A percentile compares a stretch with the other conserved stretches of the same genome.
These are phyloP conservation scores for Hypsizygus ulmarius DNA, from an alignment of 1,284 basidiomycete genomes.

Conservation along the genomic window DNA sequence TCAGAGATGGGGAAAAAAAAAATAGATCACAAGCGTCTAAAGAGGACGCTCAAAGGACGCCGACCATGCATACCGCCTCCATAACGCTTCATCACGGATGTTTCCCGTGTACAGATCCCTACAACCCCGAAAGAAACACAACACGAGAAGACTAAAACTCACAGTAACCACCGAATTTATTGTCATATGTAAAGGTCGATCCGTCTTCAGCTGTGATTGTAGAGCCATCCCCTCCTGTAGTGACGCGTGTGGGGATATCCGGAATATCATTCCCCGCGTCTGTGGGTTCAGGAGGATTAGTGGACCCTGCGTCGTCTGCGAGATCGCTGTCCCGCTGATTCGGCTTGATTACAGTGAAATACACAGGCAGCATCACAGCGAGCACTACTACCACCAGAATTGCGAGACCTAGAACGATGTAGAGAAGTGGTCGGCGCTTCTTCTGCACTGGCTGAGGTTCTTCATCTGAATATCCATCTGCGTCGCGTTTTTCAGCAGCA, in stretches of 20 bases:
- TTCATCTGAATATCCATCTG: slow-evolving; percentile 12
- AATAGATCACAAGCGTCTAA: neutral
- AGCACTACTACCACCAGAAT: slow-evolving; percentile 44
- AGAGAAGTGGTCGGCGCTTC: slow-evolving; percentile 23
- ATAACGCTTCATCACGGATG: too few species aligned
- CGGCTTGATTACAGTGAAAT: slow-evolving; percentile 52
- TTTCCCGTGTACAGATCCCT: too few species aligned
- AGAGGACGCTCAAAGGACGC: too few species aligned
- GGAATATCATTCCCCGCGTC: slow-evolving; percentile 3
- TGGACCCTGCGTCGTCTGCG: slow-evolving; percentile 11
- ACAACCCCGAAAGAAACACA: neutral
- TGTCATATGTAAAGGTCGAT: slow-evolving; percentile 63
- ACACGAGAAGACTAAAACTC: slow-evolving; percentile 31
- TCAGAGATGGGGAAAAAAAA: neutral
- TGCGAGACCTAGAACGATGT: slow-evolving; percentile 27
- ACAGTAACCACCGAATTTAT: slow-evolving; percentile 72
- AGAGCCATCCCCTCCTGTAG: slow-evolving; percentile 65
- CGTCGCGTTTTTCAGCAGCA: slow-evolving; percentile 15
- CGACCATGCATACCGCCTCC: too few species aligned
- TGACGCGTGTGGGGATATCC: slow-evolving; percentile 20
- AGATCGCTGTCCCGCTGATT: slow-evolving; percentile 28
- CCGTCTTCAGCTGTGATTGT: slow-evolving; percentile 62
- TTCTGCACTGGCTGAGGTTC: slow-evolving; percentile 9
- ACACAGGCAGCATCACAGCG: slow-evolving; percentile 52
- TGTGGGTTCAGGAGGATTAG: slow-evolving; percentile 9